phyloP scores from a whole-genome alignment of 2,329 filamentous ascomycete genomes.

The Coniochaeta sp. region DNA sequence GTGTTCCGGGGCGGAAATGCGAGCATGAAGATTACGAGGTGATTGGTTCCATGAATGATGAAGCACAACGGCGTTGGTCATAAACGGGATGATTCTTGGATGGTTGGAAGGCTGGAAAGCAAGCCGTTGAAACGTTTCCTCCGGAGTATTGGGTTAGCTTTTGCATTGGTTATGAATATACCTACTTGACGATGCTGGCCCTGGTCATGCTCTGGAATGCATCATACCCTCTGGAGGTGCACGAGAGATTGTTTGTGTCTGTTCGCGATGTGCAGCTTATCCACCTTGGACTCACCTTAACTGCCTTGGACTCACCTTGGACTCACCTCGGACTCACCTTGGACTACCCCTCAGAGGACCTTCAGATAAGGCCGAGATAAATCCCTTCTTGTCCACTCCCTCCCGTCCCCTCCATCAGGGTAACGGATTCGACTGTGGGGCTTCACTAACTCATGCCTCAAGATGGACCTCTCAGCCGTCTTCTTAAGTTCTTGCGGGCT shows the following conservation, averaged over 20 bases:
- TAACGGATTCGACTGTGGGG: not conserved
- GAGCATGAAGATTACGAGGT: constrained; percentile 19
- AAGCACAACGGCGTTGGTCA: not conserved
- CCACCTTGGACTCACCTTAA: not conserved
- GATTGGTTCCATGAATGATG: not conserved
- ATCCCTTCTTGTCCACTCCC: not conserved
- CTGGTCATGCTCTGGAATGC: not conserved
- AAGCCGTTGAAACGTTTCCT: not conserved
- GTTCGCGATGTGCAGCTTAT: not conserved
- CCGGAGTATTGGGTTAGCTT: not conserved
- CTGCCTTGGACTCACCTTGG: not conserved
- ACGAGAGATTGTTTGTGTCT: not conserved
- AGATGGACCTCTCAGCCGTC: not conserved
- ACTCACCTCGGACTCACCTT: not conserved
- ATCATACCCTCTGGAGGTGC: too few relatives aligned
- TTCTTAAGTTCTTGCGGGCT: too few relatives aligned
- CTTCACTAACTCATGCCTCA: not conserved
- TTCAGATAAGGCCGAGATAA: not conserved
- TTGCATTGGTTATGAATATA: not conserved
- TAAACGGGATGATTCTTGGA: not conserved
- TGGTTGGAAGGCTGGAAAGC: not conserved
- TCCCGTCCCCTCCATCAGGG: not conserved
- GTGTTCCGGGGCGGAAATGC: constrained; percentile 38
- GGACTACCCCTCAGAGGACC: not conserved
- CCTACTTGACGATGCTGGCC: not conserved